A percentile compares a stretch with the other conserved stretches of the same genome.
phyloP scores from a whole-genome alignment of 2,329 filamentous ascomycete species.

The Colletotrichum kahawae region DNA sequence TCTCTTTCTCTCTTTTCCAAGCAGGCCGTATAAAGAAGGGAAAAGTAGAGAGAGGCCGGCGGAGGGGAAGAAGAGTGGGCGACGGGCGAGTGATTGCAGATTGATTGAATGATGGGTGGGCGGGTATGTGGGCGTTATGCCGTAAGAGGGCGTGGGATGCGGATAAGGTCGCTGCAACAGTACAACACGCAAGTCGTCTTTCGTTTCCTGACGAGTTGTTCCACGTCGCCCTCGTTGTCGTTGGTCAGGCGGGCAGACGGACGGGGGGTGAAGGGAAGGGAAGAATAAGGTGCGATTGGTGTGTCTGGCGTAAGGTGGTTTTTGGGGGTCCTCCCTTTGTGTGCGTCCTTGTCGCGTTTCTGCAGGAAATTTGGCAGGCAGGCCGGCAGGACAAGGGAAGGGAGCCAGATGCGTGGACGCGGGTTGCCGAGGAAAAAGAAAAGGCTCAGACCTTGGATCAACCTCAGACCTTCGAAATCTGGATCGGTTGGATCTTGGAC shows the following conservation, averaged over 20 bases:
- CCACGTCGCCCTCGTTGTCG: constrained; percentile 1
- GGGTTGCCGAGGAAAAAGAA: neutral
- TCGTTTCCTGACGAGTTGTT: neutral
- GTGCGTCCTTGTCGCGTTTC: neutral
- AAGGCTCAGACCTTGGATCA: neutral
- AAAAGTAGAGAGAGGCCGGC: neutral
- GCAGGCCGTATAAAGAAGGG: neutral
- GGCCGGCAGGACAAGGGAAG: neutral
- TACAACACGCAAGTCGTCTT: neutral
- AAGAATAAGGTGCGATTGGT: constrained; percentile 10
- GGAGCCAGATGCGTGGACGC: neutral
- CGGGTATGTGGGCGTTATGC: constrained; percentile 4
- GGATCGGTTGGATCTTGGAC: neutral
- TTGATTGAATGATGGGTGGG: neutral
- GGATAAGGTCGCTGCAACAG: neutral
- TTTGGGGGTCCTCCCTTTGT: constrained; percentile 9
- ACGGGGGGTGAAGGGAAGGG: neutral
- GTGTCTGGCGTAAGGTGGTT: constrained; percentile 17
- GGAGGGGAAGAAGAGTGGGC: neutral
- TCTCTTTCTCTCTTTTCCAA: no score
- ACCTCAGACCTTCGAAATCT: neutral
- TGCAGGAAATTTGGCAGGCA: neutral
- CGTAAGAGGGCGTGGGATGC: neutral
- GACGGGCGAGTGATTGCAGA: neutral
- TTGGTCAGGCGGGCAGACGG: constrained; percentile 10